These are phyloP conservation scores for Aspergillus carbonarius DNA, from an alignment of 2,329 filamentous ascomycete genomes.

Conservation along the genomic window DNA sequence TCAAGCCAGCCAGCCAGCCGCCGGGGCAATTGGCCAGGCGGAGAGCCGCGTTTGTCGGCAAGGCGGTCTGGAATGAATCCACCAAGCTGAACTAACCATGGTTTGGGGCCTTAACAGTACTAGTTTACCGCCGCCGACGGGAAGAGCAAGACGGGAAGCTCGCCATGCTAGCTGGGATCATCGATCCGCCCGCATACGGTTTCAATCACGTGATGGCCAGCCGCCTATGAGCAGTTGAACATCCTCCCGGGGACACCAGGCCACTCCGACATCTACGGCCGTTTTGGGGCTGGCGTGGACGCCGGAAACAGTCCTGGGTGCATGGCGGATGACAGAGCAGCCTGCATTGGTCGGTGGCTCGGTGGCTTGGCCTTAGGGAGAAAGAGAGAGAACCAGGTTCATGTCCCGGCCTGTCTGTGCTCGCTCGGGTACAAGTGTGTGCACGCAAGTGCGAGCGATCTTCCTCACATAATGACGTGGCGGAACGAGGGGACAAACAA, in stretches of 20 bases:
- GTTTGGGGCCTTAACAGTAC: not conserved
- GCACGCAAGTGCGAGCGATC: slow-evolving; percentile 7
- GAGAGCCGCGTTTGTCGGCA: slow-evolving; percentile 6
- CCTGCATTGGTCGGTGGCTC: slow-evolving; percentile 13
- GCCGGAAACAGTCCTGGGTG: slow-evolving; percentile 13
- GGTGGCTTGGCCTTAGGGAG: slow-evolving; percentile 8
- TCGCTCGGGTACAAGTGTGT: slow-evolving; percentile 16
- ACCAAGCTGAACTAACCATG: not conserved
- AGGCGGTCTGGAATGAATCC: slow-evolving; percentile 7
- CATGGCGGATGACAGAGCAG: slow-evolving; percentile 13
- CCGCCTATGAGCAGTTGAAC: slow-evolving; percentile 21
- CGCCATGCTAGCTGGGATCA: slow-evolving; percentile 21
- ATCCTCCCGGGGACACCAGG: not conserved
- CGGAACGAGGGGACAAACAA: slow-evolving; percentile 13
- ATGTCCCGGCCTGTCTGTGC: slow-evolving; percentile 15
- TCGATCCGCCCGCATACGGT: slow-evolving; percentile 25
- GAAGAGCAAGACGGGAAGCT: slow-evolving; percentile 15
- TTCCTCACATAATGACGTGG: slow-evolving; percentile 19
- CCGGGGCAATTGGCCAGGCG: slow-evolving; percentile 1
- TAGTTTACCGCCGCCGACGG: slow-evolving; percentile 13
- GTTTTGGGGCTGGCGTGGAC: slow-evolving; percentile 14
- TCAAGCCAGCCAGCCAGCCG: not conserved
- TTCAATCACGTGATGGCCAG: slow-evolving; percentile 19
- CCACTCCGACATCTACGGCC: slow-evolving; percentile 20
- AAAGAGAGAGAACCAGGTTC: slow-evolving; percentile 4